Conservation (phyloP, 176 grass and related monocot genomes). For the Musa troglodytarum region DNA sequence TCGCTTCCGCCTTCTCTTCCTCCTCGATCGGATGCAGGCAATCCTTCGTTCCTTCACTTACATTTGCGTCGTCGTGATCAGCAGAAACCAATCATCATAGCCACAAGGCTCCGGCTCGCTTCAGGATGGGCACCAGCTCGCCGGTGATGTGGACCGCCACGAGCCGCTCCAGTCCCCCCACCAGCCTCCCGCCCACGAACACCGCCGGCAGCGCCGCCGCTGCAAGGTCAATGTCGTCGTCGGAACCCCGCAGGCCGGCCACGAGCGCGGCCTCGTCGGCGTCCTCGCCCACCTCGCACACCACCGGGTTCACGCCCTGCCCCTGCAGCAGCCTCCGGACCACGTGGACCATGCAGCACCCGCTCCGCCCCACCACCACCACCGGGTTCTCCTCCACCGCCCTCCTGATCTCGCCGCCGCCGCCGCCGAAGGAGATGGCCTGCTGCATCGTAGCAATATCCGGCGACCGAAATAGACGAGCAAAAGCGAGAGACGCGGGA, state of each 20-base stretch:
- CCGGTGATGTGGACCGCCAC: constrained; percentile 94
- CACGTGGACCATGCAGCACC: constrained; percentile 92
- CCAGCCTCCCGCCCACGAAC: constrained; percentile 72
- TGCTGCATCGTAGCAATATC: too few species aligned
- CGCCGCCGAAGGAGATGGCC: too few species aligned
- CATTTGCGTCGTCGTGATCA: too few species aligned
- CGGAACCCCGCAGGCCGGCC: not conserved
- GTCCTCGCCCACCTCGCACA: constrained; percentile 62
- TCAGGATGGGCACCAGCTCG: constrained; percentile 86
- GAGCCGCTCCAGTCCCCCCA: constrained; percentile 71
- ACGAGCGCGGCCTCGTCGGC: constrained; percentile 4
- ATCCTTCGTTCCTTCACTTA: too few species aligned
- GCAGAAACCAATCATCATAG: constrained; percentile 17
- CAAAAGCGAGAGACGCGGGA: too few species aligned
- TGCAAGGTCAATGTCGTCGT: not conserved
- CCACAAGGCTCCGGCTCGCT: constrained; percentile 82
- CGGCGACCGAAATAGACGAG: too few species aligned
- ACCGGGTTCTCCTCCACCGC: constrained; percentile 65
- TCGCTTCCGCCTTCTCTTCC: too few species aligned
- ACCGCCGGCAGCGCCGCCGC: constrained; percentile 32
- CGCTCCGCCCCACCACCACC: constrained; percentile 46
- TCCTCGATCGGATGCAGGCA: too few species aligned
- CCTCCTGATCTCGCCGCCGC: constrained; percentile 31
- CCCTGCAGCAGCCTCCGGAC: constrained; percentile 60
- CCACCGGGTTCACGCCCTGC: constrained; percentile 64